Conservation (phyloP, 148 eudicot genomes). For the Polygonum maritimum region DNA sequence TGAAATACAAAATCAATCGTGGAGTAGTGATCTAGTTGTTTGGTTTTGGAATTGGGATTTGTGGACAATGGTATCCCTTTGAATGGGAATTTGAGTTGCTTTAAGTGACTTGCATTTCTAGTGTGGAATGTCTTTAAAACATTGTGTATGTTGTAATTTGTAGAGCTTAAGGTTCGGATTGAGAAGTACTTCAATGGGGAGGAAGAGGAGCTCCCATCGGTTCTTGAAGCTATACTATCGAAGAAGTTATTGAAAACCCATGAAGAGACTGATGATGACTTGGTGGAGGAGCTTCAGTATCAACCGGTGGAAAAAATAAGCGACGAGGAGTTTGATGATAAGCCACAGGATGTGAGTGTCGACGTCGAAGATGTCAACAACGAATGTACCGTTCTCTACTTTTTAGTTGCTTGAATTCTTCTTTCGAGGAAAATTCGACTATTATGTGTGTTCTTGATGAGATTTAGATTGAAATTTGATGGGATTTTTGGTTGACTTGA, state of each 20-base stretch:
- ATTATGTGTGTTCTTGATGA: too few species aligned
- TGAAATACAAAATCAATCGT: too few species aligned
- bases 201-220: conserved; percentile 35
- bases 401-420: background rate
- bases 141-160: conserved; percentile 7
- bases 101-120: background rate
- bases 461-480: too few species aligned
- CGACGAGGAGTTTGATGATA: conserved; percentile 39
- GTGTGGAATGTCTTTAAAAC: background rate
- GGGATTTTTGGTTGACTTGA: too few species aligned
- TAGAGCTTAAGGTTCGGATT: conserved; percentile 58
- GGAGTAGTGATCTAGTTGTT: background rate
- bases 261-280: conserved; percentile 43
- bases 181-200: conserved; percentile 52
- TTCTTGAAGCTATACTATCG: conserved; percentile 44
- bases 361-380: conserved; percentile 45
- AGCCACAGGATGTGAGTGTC: conserved; percentile 15
- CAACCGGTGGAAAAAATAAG: conserved; percentile 37
- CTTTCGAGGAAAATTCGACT: too few species aligned
- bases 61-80: background rate
- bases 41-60: background rate
- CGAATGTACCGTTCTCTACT: conserved; percentile 25
- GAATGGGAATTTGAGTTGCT: background rate
- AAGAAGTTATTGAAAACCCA: conserved; percentile 44
- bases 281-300: conserved; percentile 40